Base-by-base conservation (phyloP, 768 basidiomycete genomes). In the Calocybe gangraenosa region DNA sequence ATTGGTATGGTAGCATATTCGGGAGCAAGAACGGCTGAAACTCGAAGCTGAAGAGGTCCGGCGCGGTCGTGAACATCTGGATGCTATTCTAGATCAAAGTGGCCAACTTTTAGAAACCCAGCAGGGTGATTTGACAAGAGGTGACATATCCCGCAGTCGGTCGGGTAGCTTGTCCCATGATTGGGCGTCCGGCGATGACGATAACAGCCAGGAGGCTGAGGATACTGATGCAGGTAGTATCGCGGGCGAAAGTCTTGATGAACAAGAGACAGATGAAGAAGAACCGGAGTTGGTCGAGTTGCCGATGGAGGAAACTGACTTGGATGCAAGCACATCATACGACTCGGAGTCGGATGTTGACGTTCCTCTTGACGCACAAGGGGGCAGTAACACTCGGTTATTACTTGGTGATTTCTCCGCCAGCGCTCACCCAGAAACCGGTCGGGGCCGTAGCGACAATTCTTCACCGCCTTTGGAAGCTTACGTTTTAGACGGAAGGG, bases 61-160 rank as follows among this genome's bases (percentile, higher is more conserved):
- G 23, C 73, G 82, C 4, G 91, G 93, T 0, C 85, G 85, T 49
- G 81, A 84, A 51, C 93, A 96, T 64, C 74, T 97, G 17, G 88
- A 94, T 61, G 89, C 86, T 3, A 90, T 97, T 51, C 70, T 97
- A 37, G 81, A 92, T 63, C 87, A 94, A 56, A 94, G 91, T 28
- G 88, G 88, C 0, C 82, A 86, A 38, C 81, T 95, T 46, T 67
- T 96, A 48, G 84, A 87, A 56, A 86, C 89, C 1, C 94, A 95
- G 57, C 82, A 87, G 37, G 72, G 76, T 1, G 87, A 88, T 54
- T 65, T 92, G 36, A 67, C 68, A 1, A 71, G 74, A 40, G 73
- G 71, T 7, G 77, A 74, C 39, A 42, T 64, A n/a, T 68, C 65
- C 22, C 57, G 71, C 19, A 89, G 83, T 53, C 75, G 81, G 13